Evolutionary conservation across 371 early-diverging fungal species (phyloP).

Genomic region (Dichotomocladium elegans): DNA sequence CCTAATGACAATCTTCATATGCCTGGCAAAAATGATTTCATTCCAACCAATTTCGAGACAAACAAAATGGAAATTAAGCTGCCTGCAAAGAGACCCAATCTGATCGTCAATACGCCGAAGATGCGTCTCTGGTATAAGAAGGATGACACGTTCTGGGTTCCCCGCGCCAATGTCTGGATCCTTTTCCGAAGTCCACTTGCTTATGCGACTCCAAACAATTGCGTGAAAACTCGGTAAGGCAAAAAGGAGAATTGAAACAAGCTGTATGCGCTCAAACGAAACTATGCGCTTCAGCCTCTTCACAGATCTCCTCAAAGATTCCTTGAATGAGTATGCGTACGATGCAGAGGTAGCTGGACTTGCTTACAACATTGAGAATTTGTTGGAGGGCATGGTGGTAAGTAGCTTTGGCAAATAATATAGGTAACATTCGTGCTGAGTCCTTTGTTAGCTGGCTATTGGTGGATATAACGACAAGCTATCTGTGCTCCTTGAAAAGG

Average conservation of each 20-base stretch:
- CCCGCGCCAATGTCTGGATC: conserved; percentile 65
- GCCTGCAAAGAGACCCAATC: conserved; percentile 38
- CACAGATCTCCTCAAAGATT: conserved; percentile 75
- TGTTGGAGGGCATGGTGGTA: conserved; percentile 62
- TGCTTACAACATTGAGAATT: conserved; percentile 65
- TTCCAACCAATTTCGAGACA: conserved; percentile 71
- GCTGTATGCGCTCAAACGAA: not conserved
- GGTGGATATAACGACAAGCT: conserved; percentile 89
- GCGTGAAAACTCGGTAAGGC: conserved; percentile 39
- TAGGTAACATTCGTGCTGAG: too few relatives aligned
- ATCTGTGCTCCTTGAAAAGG: conserved; percentile 61
- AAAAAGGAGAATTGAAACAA: not conserved
- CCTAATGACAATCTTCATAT: conserved; percentile 60
- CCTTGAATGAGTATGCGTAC: conserved; percentile 80
- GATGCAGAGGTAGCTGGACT: conserved; percentile 88
- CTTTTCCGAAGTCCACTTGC: conserved; percentile 57
- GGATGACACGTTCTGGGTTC: conserved; percentile 88
- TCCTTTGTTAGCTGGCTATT: conserved; percentile 43
- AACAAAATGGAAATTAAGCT: conserved; percentile 39
- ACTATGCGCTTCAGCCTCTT: conserved; percentile 43
- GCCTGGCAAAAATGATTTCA: conserved; percentile 78
- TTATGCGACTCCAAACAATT: conserved; percentile 58
- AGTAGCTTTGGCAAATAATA: not conserved
- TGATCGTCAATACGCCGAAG: conserved; percentile 62
- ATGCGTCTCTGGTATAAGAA: conserved; percentile 89